A percentile compares a stretch with the other conserved stretches of the same genome.
Conservation (phyloP, 768 basidiomycete species). For the Pluteus cervinus region DNA sequence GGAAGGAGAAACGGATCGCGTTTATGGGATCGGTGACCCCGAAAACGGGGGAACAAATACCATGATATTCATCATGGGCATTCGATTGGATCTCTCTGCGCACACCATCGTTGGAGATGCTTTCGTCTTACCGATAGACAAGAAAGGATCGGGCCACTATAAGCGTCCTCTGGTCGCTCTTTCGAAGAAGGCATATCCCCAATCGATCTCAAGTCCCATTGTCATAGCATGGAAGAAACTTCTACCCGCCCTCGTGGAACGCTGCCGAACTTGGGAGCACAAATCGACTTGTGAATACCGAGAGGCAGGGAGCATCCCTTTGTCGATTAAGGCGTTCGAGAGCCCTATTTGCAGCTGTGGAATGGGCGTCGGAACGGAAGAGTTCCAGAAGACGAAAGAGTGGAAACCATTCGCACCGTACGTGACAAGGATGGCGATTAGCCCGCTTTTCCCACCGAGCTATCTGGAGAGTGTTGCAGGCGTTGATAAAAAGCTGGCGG, state of each 20-base stretch:
- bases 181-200: no score
- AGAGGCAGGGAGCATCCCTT: conserved; percentile 27
- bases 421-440: conserved; percentile 43
- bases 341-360: conserved; percentile 51
- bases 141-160: no score
- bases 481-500: no score
- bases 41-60: conserved; percentile 19
- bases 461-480: no score
- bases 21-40: conserved; percentile 14
- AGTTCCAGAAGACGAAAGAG: conserved; percentile 20
- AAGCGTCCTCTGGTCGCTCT: no score
- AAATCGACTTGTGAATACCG: conserved; percentile 42
- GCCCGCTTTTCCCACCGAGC: conserved; percentile 52
- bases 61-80: conserved; percentile 27
- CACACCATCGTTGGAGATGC: conserved; percentile 37
- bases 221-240: conserved; percentile 43
- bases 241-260: conserved; percentile 44
- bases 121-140: conserved; percentile 35
- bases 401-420: conserved; percentile 38
- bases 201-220: no score
- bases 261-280: conserved; percentile 51
- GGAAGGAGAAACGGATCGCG: conserved; percentile 9
- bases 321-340: conserved; percentile 26
- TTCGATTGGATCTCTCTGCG: conserved; percentile 33
- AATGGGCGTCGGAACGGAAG: conserved; percentile 36